These are phyloP conservation scores for Oryza punctata DNA, from an alignment of 176 grass and related monocot species.

Conservation along the genomic window DNA sequence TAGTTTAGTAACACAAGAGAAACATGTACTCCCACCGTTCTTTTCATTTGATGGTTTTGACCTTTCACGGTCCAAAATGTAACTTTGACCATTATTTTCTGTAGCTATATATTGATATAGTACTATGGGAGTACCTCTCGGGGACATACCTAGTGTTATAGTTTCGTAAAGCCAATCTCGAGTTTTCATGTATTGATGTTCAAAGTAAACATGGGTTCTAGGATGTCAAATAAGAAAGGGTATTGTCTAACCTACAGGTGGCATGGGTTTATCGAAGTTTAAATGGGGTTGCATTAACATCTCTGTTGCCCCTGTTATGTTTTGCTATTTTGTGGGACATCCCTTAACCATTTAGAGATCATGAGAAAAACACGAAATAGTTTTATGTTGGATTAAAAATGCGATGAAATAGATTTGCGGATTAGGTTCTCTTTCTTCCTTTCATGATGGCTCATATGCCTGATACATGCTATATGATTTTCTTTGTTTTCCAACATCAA, in stretches of 20 bases:
- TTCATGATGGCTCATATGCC: not conserved
- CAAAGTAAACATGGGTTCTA: not conserved
- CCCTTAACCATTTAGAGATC: not conserved
- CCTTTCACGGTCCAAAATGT: not conserved
- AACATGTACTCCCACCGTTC: not conserved
- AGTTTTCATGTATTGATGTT: not conserved
- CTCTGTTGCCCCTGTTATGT: constrained; percentile 9
- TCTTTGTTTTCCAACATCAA: not conserved
- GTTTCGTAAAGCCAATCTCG: not conserved
- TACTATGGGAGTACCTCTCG: not conserved
- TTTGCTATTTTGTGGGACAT: constrained; percentile 13
- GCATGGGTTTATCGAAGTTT: constrained; percentile 11
- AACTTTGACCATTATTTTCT: not conserved
- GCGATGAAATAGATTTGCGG: not conserved
- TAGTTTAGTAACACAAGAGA: not conserved
- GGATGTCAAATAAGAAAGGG: not conserved
- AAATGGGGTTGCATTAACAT: constrained; percentile 18
- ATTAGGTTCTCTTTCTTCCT: not conserved
- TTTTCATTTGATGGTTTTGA: not conserved
- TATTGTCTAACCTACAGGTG: constrained; percentile 6
- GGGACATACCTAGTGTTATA: not conserved
- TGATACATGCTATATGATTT: not conserved
- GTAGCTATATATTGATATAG: not conserved
- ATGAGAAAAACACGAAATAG: not conserved
- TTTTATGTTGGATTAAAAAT: constrained; percentile 9